A percentile compares a stretch with the other conserved stretches of the same genome.
These are phyloP conservation scores for Pythium guiyangense DNA, from an alignment of 352 stramenopile species.

Conservation along the genomic window DNA sequence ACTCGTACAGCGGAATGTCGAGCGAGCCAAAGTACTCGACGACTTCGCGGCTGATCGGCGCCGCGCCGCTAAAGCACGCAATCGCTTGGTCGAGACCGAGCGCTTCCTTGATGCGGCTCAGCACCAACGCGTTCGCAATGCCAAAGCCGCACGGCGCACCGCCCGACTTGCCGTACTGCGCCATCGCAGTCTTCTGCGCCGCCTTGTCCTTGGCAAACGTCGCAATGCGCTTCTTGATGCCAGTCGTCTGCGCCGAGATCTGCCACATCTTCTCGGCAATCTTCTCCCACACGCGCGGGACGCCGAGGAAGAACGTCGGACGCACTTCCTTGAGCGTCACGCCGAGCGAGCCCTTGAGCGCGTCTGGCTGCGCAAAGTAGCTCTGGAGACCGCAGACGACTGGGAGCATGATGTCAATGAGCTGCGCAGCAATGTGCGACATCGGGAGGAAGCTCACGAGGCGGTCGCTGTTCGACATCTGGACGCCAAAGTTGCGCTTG, in stretches of 20 bases:
- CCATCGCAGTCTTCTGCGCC: conserved; percentile 65
- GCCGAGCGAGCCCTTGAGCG: conserved; percentile 86
- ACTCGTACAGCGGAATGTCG: conserved; percentile 93
- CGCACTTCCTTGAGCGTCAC: conserved; percentile 83
- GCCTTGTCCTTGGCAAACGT: conserved; percentile 89
- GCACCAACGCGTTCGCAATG: conserved; percentile 83
- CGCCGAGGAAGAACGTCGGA: conserved; percentile 88
- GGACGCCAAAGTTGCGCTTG: conserved; percentile 45
- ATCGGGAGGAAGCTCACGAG: conserved; percentile 88
- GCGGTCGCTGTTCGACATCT: conserved; percentile 62
- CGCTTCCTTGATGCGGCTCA: conserved; percentile 85
- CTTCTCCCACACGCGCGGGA: conserved; percentile 92
- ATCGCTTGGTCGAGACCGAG: conserved; percentile 90
- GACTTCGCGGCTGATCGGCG: conserved; percentile 91
- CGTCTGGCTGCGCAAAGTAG: conserved; percentile 88
- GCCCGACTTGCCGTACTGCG: conserved; percentile 84
- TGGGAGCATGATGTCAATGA: conserved; percentile 86
- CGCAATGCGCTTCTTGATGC: conserved; percentile 90
- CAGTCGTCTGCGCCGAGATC: conserved; percentile 79
- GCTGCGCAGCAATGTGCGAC: conserved; percentile 85
- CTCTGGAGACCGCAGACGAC: conserved; percentile 58
- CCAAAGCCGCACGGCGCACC: conserved; percentile 86
- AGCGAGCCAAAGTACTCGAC: conserved; percentile 94
- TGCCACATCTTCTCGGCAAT: conserved; percentile 90
- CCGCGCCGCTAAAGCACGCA: conserved; percentile 73